phyloP scores from a whole-genome alignment of 2,329 filamentous ascomycete species.

The Penicillium sp. region DNA sequence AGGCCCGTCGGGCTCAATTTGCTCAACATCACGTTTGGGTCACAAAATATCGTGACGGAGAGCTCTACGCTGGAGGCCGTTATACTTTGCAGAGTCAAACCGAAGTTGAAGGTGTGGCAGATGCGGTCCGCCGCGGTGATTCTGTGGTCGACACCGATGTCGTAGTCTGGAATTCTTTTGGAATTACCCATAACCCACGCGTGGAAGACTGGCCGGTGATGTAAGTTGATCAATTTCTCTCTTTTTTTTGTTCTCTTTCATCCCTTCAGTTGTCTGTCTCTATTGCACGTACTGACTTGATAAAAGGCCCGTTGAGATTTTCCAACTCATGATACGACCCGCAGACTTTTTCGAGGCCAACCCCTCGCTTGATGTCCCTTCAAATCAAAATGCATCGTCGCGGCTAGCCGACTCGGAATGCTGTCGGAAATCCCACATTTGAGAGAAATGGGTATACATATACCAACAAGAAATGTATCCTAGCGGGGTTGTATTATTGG shows the following conservation, averaged over 20 bases:
- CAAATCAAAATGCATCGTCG: conserved; percentile 36
- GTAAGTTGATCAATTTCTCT: conserved; percentile 30
- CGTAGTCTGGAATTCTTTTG: conserved; percentile 47
- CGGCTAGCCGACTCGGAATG: conserved; percentile 33
- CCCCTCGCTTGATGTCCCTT: conserved; percentile 55
- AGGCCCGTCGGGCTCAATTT: conserved; percentile 54
- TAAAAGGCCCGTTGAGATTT: conserved; percentile 37
- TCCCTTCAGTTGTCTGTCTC: background rate
- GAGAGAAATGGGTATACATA: background rate
- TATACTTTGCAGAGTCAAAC: conserved; percentile 55
- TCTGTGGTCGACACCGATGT: conserved; percentile 43
- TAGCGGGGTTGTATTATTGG: background rate
- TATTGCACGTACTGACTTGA: conserved; percentile 8
- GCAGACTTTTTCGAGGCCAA: conserved; percentile 56
- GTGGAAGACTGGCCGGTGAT: conserved; percentile 49
- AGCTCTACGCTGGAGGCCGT: conserved; percentile 55
- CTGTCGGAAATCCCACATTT: conserved; percentile 35
- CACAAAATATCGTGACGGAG: conserved; percentile 52
- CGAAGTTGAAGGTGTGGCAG: conserved; percentile 37
- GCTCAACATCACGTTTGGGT: conserved; percentile 57
- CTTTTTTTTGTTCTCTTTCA: background rate
- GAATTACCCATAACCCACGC: conserved; percentile 47
- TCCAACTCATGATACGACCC: conserved; percentile 47
- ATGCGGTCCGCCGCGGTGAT: conserved; percentile 35
- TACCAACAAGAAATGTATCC: background rate